A percentile compares a stretch with the other conserved stretches of the same genome.
phyloP scores from a whole-genome alignment of 352 stramenopile genomes.

The Phytopythium chamaehyphon region DNA sequence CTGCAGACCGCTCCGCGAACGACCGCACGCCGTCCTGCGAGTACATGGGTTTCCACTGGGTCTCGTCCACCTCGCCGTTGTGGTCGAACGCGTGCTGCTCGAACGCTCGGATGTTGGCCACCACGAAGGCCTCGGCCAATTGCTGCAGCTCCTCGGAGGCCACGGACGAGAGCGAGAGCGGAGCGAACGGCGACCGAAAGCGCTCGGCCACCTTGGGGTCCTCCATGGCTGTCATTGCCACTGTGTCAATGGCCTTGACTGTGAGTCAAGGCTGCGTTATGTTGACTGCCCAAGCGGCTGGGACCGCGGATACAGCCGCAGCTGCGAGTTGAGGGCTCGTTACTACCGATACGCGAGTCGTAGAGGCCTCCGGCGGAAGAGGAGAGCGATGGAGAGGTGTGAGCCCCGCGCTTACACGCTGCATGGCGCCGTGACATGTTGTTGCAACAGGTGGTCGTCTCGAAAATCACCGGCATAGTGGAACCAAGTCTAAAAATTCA shows the following conservation, averaged over 20 bases:
- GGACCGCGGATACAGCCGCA: too few species aligned
- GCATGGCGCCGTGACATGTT: too few species aligned
- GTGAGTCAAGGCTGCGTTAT: neutral
- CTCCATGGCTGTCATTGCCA: neutral
- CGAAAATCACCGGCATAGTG: neutral
- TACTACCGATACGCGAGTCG: too few species aligned
- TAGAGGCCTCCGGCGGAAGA: too few species aligned
- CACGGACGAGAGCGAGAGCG: conserved; percentile 21
- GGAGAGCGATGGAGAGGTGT: too few species aligned
- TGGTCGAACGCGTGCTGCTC: conserved; percentile 28
- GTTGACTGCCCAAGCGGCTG: neutral
- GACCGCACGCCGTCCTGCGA: conserved; percentile 20
- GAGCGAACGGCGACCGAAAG: conserved; percentile 26
- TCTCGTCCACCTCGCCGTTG: conserved; percentile 21
- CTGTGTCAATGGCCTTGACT: too few species aligned
- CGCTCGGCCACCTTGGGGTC: conserved; percentile 11
- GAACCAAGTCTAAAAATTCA: too few species aligned
- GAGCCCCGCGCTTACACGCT: too few species aligned
- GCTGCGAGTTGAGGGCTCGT: too few species aligned
- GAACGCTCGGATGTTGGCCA: conserved; percentile 19
- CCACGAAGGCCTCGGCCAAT: conserved; percentile 22
- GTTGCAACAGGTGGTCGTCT: neutral
- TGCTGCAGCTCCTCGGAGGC: conserved; percentile 14
- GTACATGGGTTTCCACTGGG: conserved; percentile 25
- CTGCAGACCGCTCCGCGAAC: conserved; percentile 14